These are phyloP conservation scores for Lentinula sp. DNA, from an alignment of 768 basidiomycete genomes.

Conservation along the genomic window DNA sequence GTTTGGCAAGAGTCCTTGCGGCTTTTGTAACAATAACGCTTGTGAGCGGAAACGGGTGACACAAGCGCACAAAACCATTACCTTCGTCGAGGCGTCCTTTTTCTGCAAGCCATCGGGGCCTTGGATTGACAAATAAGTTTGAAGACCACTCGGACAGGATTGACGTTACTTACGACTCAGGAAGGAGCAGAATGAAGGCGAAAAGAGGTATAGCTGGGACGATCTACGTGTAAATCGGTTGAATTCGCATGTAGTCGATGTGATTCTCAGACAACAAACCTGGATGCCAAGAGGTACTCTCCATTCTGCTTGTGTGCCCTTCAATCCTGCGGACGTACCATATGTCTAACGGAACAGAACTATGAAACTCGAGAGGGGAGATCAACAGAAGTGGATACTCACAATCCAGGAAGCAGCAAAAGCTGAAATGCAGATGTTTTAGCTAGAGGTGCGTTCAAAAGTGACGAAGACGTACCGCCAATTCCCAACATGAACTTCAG, in stretches of 20 bases:
- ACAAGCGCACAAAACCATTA: slow-evolving; percentile 1
- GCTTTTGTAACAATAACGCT: slow-evolving; percentile 14
- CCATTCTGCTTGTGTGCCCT: slow-evolving; percentile 38
- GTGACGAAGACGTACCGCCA: slow-evolving; percentile 23
- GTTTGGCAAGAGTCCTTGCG: slow-evolving; percentile 36
- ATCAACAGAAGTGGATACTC: slow-evolving; percentile 6
- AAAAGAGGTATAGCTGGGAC: slow-evolving; percentile 43
- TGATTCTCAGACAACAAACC: slow-evolving; percentile 13
- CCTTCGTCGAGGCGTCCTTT: slow-evolving; percentile 44
- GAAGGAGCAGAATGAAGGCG: slow-evolving; percentile 43
- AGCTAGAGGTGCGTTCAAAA: neutral
- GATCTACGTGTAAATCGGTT: slow-evolving; percentile 18
- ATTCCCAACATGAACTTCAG: slow-evolving; percentile 42
- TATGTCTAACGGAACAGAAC: slow-evolving; percentile 23
- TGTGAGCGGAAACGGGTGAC: neutral
- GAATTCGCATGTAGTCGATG: neutral
- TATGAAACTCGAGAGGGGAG: neutral
- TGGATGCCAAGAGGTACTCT: slow-evolving; percentile 42
- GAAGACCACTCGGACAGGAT: neutral
- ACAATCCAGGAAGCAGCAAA: slow-evolving; percentile 45
- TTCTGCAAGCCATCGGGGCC: slow-evolving; percentile 49
- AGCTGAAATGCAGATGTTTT: slow-evolving; percentile 20
- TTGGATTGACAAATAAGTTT: neutral
- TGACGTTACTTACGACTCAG: slow-evolving; percentile 35
- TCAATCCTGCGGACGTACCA: slow-evolving; percentile 32